Evolutionary conservation across 345 rosid genomes (phyloP), one percentile per base, ranked within the genome.

Genomic region (Syzygium aqueum): DNA sequence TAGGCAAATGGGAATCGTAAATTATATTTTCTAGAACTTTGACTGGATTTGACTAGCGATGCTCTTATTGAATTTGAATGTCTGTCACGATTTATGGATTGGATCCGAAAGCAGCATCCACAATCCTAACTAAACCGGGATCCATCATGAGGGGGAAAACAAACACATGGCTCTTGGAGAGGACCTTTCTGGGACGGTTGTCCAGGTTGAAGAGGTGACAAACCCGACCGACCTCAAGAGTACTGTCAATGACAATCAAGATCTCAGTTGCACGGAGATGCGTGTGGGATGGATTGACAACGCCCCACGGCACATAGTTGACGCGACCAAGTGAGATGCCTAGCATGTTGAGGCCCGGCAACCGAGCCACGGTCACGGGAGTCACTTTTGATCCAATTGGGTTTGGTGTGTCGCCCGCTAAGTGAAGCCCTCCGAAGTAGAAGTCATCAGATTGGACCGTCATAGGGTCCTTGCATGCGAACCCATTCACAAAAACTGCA

Each of bases 151-250:
- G 7, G 0, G 91, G 88, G 77, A 87, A 88, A 14, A 89, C 88
- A 27, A 91, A 85, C 84, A 85, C 86, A n/a, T 91, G 88, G 21
- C 89, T 88, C 86, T 87, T 85, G 2, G 85, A 11, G 5, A 88
- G 87, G 11, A 87, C 84, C 89, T 88, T 91, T 0, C 88, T 86
- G 82, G 88, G 85, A 17, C 63, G 13, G 46, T 89, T 89, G 0
- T 85, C 85, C 0, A 89, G 91, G 80, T 88, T 88, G 2, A 77
- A 91, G 7, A 43, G 46, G 89, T 77, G 50, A 89, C 85, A 77
- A 88, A 88, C 3, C 92, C 90, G 3, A n/a, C n/a, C n/a, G n/a
- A 83, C 88, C 0, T 53, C 25, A 6, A 91, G 59, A 52, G 43
- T 88, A 33, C 92, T 90, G 22, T 88, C 87, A 0, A 88, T 7